These are phyloP conservation scores for Trypanosoma caninum DNA, from an alignment of 208 protist genomes.

Conservation along the genomic window DNA sequence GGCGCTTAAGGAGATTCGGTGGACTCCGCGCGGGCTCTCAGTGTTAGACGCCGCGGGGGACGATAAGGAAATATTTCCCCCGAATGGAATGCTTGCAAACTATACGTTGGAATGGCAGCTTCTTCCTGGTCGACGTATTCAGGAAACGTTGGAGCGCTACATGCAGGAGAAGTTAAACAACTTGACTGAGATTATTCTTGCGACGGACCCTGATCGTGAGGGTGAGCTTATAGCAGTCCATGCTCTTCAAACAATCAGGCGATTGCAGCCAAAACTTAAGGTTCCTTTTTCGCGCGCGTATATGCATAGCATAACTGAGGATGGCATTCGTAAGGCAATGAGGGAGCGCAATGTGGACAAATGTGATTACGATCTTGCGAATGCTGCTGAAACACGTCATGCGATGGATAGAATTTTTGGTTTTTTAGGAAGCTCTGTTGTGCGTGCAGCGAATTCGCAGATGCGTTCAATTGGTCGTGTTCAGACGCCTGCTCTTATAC, in stretches of 20 bases:
- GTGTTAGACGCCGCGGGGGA: not conserved
- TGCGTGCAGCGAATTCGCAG: conserved; percentile 82
- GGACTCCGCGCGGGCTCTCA: conserved; percentile 39
- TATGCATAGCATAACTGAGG: conserved; percentile 90
- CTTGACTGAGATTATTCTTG: conserved; percentile 88
- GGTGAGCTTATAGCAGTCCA: conserved; percentile 91
- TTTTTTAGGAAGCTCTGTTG: conserved; percentile 87
- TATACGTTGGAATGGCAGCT: conserved; percentile 80
- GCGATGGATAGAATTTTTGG: conserved; percentile 91
- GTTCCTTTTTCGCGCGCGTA: conserved; percentile 89
- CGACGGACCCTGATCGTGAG: conserved; percentile 89
- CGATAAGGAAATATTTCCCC: conserved; percentile 37
- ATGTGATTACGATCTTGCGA: conserved; percentile 78
- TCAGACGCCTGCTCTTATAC: conserved; percentile 87
- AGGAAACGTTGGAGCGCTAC: conserved; percentile 77
- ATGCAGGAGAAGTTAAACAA: conserved; percentile 74
- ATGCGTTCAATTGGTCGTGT: conserved; percentile 91
- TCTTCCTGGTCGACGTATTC: conserved; percentile 66
- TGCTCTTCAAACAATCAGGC: conserved; percentile 62
- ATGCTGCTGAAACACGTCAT: conserved; percentile 85
- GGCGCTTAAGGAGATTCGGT: conserved; percentile 72
- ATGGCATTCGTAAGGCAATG: conserved; percentile 80
- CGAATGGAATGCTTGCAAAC: conserved; percentile 54
- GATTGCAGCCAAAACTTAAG: conserved; percentile 72
- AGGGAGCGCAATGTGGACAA: conserved; percentile 54